phyloP scores from a whole-genome alignment of 495 filamentous ascomycete genomes.

The Thozetella sp. region DNA sequence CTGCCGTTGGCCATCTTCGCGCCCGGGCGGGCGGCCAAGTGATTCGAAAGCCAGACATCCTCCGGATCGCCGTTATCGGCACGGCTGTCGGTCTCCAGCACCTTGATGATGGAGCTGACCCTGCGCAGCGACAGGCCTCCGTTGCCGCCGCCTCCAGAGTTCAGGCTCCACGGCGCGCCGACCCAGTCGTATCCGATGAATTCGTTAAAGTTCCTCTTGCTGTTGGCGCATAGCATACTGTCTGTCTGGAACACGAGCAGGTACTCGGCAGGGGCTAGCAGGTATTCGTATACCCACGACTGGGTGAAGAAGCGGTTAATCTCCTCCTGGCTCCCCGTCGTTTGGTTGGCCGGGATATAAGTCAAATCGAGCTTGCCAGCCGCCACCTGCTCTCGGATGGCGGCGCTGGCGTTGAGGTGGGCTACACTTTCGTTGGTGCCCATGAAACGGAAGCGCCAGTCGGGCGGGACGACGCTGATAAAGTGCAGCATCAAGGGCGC shows the following conservation, averaged over 20 bases:
- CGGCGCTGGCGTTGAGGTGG: constrained; percentile 31
- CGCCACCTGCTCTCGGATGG: constrained; percentile 33
- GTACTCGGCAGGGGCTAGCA: constrained; percentile 43
- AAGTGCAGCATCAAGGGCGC: constrained; percentile 51
- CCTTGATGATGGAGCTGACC: constrained; percentile 44
- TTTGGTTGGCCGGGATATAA: constrained; percentile 43
- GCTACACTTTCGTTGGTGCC: constrained; percentile 37
- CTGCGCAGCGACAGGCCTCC: constrained; percentile 47
- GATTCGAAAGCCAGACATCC: constrained; percentile 50
- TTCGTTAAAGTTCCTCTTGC: constrained; percentile 40
- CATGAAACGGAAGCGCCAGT: constrained; percentile 56
- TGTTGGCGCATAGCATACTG: constrained; percentile 51
- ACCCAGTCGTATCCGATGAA: constrained; percentile 54
- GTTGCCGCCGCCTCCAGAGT: constrained; percentile 43
- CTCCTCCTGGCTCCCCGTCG: constrained; percentile 39
- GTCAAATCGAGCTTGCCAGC: constrained; percentile 47
- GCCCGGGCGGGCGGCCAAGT: constrained; percentile 38
- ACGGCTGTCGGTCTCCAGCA: constrained; percentile 40
- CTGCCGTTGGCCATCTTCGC: constrained; percentile 45
- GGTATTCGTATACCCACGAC: constrained; percentile 41
- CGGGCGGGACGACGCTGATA: constrained; percentile 50
- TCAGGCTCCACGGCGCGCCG: constrained; percentile 50
- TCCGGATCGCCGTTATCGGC: constrained; percentile 36
- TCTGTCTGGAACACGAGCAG: constrained; percentile 53
- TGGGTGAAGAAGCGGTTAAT: constrained; percentile 45